Base-by-base conservation (phyloP, 208 protist species). In the Leishmania arabica region DNA sequence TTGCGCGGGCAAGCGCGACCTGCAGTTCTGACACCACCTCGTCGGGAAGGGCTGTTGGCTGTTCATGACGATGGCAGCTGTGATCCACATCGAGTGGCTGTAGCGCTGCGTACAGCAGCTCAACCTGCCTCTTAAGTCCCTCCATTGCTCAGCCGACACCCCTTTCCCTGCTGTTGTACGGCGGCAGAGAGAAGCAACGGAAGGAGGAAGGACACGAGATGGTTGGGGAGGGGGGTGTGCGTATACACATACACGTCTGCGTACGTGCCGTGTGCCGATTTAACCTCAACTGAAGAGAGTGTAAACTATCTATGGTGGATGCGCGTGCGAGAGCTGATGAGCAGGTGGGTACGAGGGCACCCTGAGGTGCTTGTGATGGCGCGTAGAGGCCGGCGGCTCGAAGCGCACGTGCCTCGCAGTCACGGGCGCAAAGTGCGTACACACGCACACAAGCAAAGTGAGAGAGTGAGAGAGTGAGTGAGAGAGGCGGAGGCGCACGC, bases 101-200 rank as follows among this genome's bases (percentile, higher is more conserved):
- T 19, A 91, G 79, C 27, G 82, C 86, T 40, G 75, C 70, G 37
- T 85, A 47, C 1, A 93, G 86, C 78, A 87, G 83, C 56, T 87
- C 84, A 5, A 92, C 81, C 69, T 93, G 90, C 47, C 82, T 86
- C 51, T 60, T 68, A 15, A 92, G 82, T 1, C 90, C 86, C 68
- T 92, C 84, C 90, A 93, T 79, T 68, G 69, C 42, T 73, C 40
- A 27, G 45, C 24, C 9, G 45, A 2, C 13, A 2, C 45, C 24
- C 27, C 27, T 47, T 64, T 34, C n/a, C 31, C 66, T 47, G 66
- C 37, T 42, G 19, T 51, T 37, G 9, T 7, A 27, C 40, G 15
- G 42, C 9, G 47, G 70, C 70, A 37, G 34, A 56, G n/a, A 24
- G 13, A 37, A 75, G 47, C 70, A 37, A 58, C 8, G 3, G 68